Percentiles rank a stretch among this genome's conserved stretches.
Conservation (phyloP, 1,284 basidiomycete species). For the Afroboletus lepidellus region DNA sequence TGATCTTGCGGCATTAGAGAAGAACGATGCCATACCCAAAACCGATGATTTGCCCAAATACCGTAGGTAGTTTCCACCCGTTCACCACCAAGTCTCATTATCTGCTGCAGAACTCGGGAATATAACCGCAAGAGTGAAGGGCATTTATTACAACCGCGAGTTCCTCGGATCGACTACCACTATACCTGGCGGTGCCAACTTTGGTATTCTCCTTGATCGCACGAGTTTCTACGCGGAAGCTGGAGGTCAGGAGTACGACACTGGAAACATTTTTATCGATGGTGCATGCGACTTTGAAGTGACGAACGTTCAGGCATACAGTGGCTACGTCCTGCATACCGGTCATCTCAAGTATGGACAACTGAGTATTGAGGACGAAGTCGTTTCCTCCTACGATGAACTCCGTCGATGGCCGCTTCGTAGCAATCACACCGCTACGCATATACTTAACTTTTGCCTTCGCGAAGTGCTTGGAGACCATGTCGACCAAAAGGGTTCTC, state of each 20-base stretch:
- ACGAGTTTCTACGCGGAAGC: slow-evolving; percentile 99
- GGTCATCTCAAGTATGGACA: slow-evolving; percentile 81
- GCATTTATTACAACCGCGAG: slow-evolving; percentile 81
- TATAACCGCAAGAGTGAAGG: slow-evolving; percentile 75
- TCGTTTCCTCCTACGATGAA: slow-evolving; percentile 79
- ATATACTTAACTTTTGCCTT: slow-evolving; percentile 94
- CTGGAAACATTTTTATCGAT: slow-evolving; percentile 91
- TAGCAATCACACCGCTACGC: slow-evolving; percentile 98
- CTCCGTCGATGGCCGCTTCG: slow-evolving; percentile 92
- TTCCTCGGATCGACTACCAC: slow-evolving; percentile 72
- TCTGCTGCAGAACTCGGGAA: slow-evolving; percentile 65
- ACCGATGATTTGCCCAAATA: slow-evolving; percentile 94
- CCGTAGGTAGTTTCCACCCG: slow-evolving; percentile 42
- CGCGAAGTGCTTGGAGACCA: slow-evolving; percentile 95
- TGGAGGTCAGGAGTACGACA: slow-evolving; percentile 97
- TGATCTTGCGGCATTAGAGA: slow-evolving; percentile 87
- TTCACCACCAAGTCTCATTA: slow-evolving; percentile 1
- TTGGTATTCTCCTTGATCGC: slow-evolving; percentile 88
- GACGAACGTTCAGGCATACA: slow-evolving; percentile 86
- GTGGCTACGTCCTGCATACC: slow-evolving; percentile 87
- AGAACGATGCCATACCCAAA: slow-evolving; percentile 80
- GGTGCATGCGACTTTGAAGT: slow-evolving; percentile 93
- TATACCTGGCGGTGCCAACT: slow-evolving; percentile 62
- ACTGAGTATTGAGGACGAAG: slow-evolving; percentile 65
- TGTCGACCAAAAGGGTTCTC: slow-evolving; percentile 96